Conservation (phyloP, 106 monocot species). For the Amphibolis antarctica region DNA sequence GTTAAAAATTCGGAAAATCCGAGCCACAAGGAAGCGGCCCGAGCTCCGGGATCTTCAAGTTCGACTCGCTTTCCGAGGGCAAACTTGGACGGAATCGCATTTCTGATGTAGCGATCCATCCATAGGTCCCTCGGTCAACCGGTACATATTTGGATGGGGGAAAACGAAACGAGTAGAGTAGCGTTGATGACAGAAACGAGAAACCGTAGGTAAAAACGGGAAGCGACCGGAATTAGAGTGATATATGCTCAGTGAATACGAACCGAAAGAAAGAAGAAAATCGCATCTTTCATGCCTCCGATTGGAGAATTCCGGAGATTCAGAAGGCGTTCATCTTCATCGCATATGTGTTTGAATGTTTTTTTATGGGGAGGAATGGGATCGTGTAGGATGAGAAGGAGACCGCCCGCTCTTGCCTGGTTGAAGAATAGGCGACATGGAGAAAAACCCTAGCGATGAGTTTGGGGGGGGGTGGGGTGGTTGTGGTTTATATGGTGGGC, state of each 20-base stretch:
- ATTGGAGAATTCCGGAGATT: not conserved
- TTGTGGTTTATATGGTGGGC: no score
- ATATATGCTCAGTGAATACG: slow-evolving; percentile 9
- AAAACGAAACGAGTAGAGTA: not conserved
- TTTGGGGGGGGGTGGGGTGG: no score
- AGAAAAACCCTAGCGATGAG: no score
- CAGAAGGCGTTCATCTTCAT: slow-evolving; percentile 3
- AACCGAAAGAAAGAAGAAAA: slow-evolving; percentile 1
- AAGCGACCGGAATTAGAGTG: not conserved
- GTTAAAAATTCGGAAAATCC: not conserved
- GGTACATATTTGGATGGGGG: not conserved
- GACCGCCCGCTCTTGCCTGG: no score
- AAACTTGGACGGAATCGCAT: slow-evolving; percentile 15
- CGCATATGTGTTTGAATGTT: no score
- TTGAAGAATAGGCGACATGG: no score
- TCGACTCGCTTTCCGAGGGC: not conserved
- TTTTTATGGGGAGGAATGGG: no score
- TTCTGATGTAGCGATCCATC: not conserved
- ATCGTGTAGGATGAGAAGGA: no score
- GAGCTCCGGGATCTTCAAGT: not conserved
- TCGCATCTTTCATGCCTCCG: not conserved
- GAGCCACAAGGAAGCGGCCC: not conserved
- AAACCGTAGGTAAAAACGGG: not conserved
- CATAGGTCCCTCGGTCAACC: slow-evolving; percentile 4
- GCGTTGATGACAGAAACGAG: not conserved